These are phyloP conservation scores for Cyberlindnera galapagoensis DNA, from an alignment of 805 yeast genomes.

Conservation along the genomic window DNA sequence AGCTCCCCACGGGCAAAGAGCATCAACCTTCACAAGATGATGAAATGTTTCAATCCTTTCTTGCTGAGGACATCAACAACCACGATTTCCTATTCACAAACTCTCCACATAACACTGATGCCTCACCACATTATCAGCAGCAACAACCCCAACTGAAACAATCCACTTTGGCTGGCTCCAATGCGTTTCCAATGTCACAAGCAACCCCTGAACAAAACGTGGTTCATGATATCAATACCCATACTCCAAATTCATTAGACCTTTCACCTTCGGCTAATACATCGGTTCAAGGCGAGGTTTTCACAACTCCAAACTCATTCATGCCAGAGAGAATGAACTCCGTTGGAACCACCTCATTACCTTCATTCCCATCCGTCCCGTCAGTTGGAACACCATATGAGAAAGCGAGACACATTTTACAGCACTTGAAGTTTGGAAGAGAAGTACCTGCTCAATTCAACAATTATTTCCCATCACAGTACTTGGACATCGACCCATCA, in stretches of 20 bases:
- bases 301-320: slow-evolving; percentile 14
- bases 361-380: background rate
- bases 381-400: slow-evolving; percentile 14
- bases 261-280: slow-evolving; percentile 1
- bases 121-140: background rate
- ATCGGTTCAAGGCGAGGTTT: slow-evolving; percentile 10
- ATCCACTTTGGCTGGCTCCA: background rate
- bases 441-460: slow-evolving; percentile 17
- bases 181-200: background rate
- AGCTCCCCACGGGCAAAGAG: too few species aligned
- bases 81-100: slow-evolving; percentile 16
- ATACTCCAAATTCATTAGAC: slow-evolving; percentile 15
- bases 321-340: slow-evolving; percentile 2
- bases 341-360: background rate
- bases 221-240: slow-evolving; percentile 4
- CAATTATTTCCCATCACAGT: slow-evolving; percentile 23
- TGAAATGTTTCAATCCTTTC: slow-evolving; percentile 19
- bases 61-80: slow-evolving; percentile 21
- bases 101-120: background rate
- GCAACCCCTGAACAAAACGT: background rate
- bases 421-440: slow-evolving; percentile 23
- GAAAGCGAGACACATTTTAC: slow-evolving; percentile 18
- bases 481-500: slow-evolving; percentile 22
- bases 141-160: background rate
- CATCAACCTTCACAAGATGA: slow-evolving; percentile 15